Conservation (phyloP, 257 asterid genomes). For the Penstemon newberryi region DNA sequence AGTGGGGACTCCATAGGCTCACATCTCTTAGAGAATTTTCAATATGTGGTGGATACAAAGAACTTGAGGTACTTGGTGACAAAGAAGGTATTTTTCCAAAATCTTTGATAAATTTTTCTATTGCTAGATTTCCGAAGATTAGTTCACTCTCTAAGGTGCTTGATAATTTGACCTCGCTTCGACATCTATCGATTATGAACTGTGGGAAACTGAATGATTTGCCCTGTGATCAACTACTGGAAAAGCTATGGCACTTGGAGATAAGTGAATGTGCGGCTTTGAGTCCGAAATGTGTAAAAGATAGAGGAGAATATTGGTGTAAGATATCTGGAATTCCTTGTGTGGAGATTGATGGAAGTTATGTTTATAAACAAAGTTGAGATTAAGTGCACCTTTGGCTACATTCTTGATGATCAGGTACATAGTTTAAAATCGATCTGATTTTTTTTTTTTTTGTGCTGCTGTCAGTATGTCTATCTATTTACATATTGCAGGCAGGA, state of each 20-base stretch:
- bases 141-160: constrained; percentile 54
- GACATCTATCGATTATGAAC: constrained; percentile 59
- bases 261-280: constrained; percentile 53
- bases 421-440: no score
- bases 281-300: constrained; percentile 45
- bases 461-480: no score
- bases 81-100: constrained; percentile 46
- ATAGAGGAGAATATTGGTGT: constrained; percentile 59
- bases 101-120: constrained; percentile 46
- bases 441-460: no score
- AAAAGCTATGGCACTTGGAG: constrained; percentile 65
- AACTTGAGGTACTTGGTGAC: constrained; percentile 47
- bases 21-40: constrained; percentile 57
- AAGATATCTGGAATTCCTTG: constrained; percentile 70
- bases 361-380: constrained; percentile 37
- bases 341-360: constrained; percentile 57
- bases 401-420: no score
- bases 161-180: constrained; percentile 42
- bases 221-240: constrained; percentile 52
- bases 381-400: constrained; percentile 15
- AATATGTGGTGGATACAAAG: constrained; percentile 67
- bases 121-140: constrained; percentile 61
- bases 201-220: constrained; percentile 47
- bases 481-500: no score
- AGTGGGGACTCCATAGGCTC: constrained; percentile 66